Percentiles rank a stretch among this genome's conserved stretches.
Conservation (phyloP, 305 asterid species). For the Caryopteris hybrid region DNA sequence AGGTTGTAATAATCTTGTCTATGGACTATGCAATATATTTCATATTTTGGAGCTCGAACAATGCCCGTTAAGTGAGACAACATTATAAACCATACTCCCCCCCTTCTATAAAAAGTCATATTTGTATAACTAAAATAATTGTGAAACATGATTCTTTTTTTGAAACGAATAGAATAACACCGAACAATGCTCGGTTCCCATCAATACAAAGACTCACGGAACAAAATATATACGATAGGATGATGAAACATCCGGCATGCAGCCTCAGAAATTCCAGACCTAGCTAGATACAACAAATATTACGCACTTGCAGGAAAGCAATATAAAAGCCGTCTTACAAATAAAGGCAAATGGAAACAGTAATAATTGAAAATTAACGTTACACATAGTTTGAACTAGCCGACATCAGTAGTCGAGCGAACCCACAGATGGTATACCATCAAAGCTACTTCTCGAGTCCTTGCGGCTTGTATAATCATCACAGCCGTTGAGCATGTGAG, state of each 20-base stretch:
- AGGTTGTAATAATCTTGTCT: not conserved
- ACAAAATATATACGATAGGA: conserved; percentile 13
- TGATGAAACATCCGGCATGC: not conserved
- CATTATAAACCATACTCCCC: too few relatives aligned
- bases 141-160: too few relatives aligned
- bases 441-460: conserved; percentile 44
- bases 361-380: conserved; percentile 26
- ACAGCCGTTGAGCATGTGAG: conserved; percentile 36
- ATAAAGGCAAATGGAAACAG: conserved; percentile 24
- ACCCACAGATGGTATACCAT: conserved; percentile 63
- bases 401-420: conserved; percentile 51
- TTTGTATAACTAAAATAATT: too few relatives aligned
- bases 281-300: conserved; percentile 27
- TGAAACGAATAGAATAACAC: too few relatives aligned
- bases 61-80: too few relatives aligned
- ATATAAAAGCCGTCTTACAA: conserved; percentile 13
- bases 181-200: conserved; percentile 6
- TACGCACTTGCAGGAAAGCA: conserved; percentile 25
- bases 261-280: conserved; percentile 9
- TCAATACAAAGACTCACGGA: conserved; percentile 8
- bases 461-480: conserved; percentile 48
- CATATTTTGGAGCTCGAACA: too few relatives aligned
- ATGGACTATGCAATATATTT: not conserved
- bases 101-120: too few relatives aligned
- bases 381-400: conserved; percentile 12